Percentiles rank a stretch among this genome's conserved stretches.
Evolutionary conservation across 129 eudicot genomes (phyloP).

Genomic region (Pseudognaphalium luteoalbum): DNA sequence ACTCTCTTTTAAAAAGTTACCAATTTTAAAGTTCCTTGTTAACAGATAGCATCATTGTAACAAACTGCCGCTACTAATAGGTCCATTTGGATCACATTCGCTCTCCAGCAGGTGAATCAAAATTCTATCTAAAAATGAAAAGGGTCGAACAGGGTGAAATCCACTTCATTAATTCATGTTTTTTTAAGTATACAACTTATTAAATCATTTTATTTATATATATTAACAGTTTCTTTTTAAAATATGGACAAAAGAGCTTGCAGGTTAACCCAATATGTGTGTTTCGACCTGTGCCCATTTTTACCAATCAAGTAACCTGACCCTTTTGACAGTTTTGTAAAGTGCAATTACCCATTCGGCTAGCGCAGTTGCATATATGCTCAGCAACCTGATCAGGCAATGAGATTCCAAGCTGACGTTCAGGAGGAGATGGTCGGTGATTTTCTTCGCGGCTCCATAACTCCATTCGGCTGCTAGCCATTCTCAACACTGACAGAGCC

Average conservation of each 20-base stretch:
- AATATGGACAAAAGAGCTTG: neutral
- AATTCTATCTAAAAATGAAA: neutral
- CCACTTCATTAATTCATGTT: neutral
- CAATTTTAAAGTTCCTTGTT: neutral
- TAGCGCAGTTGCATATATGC: constrained; percentile 60
- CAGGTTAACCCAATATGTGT: neutral
- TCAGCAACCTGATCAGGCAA: constrained; percentile 58
- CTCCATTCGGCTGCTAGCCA: constrained; percentile 65
- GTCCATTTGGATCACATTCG: neutral
- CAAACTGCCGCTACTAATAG: neutral
- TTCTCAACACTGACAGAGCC: constrained; percentile 56
- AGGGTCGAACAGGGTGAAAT: neutral
- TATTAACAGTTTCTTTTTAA: neutral
- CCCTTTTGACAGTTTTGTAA: neutral
- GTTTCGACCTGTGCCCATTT: constrained; percentile 3
- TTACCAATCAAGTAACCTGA: constrained; percentile 52
- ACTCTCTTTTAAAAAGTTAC: neutral
- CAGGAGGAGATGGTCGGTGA: constrained; percentile 32
- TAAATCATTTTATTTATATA: neutral
- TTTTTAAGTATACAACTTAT: neutral
- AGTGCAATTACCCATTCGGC: constrained; percentile 53
- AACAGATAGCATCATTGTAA: neutral
- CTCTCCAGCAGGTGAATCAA: neutral
- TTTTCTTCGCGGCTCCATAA: constrained; percentile 56
- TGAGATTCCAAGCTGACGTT: constrained; percentile 40